phyloP scores from a whole-genome alignment of 2,329 filamentous ascomycete genomes.

The Phialocephala subalpina region DNA sequence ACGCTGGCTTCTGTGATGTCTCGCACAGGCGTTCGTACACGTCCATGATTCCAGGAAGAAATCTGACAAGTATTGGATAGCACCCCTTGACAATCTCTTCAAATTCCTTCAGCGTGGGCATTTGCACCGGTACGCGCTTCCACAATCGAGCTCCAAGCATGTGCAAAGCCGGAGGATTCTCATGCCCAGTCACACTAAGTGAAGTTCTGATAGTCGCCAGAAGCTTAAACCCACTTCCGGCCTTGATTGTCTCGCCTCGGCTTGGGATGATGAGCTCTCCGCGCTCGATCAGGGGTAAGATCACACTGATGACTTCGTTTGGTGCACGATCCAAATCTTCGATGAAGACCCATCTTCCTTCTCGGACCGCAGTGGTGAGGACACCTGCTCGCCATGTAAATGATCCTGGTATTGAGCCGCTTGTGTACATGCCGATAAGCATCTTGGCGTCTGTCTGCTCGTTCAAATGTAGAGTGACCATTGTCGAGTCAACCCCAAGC shows the following conservation, averaged over 20 bases:
- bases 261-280: conserved; percentile 91
- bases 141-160: conserved; percentile 89
- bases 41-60: conserved; percentile 64
- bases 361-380: conserved; percentile 89
- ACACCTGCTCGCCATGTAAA: conserved; percentile 95
- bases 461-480: conserved; percentile 96
- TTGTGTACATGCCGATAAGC: conserved; percentile 92
- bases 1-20: conserved; percentile 50
- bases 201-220: conserved; percentile 90
- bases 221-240: conserved; percentile 85
- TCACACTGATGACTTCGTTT: conserved; percentile 91
- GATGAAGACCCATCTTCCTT: conserved; percentile 96
- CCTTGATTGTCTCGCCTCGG: conserved; percentile 84
- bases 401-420: conserved; percentile 84
- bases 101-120: conserved; percentile 75
- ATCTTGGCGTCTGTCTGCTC: conserved; percentile 99
- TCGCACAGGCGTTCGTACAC: conserved; percentile 64
- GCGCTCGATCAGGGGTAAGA: conserved; percentile 90
- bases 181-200: conserved; percentile 70
- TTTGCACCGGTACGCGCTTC: conserved; percentile 75
- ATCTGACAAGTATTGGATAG: conserved; percentile 74
- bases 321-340: conserved; percentile 96
- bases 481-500: conserved; percentile 79
- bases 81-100: conserved; percentile 74
- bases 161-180: conserved; percentile 69